Percentiles rank a stretch among this genome's conserved stretches.
Conservation (phyloP, 202 grass and related monocot genomes). For the Dendrocalamus latiflorus region DNA sequence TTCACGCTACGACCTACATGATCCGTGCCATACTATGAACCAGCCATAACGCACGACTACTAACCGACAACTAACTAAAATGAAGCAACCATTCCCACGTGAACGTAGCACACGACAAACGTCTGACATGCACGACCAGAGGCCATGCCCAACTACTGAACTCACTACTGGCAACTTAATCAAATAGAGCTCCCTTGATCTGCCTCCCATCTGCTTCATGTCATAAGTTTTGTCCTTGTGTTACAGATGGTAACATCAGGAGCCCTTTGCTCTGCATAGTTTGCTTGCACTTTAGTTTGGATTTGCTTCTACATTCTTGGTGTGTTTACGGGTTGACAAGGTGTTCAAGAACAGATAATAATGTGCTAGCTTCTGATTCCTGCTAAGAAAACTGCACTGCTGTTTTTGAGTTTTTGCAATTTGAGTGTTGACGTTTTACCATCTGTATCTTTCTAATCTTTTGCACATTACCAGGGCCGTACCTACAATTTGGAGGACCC, state of each 20-base stretch:
- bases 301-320: background rate
- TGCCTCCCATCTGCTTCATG: slow-evolving; percentile 40
- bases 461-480: background rate
- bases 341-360: background rate
- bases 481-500: too few species aligned
- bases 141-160: too few species aligned
- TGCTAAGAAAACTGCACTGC: background rate
- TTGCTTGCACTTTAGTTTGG: background rate
- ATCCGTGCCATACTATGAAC: too few species aligned
- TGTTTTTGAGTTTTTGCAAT: background rate
- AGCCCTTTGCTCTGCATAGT: background rate
- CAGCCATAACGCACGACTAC: too few species aligned
- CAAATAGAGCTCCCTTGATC: slow-evolving; percentile 28
- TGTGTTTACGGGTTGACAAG: background rate
- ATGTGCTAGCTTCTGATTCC: background rate
- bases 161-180: too few species aligned
- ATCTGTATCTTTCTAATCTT: background rate
- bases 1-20: too few species aligned
- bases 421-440: background rate
- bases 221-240: slow-evolving; percentile 3
- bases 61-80: too few species aligned
- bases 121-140: too few species aligned
- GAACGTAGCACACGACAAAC: too few species aligned
- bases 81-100: too few species aligned
- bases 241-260: background rate